These are phyloP conservation scores for Trichoderma simmonsii DNA, from an alignment of 2,329 filamentous ascomycete species.

Conservation along the genomic window DNA sequence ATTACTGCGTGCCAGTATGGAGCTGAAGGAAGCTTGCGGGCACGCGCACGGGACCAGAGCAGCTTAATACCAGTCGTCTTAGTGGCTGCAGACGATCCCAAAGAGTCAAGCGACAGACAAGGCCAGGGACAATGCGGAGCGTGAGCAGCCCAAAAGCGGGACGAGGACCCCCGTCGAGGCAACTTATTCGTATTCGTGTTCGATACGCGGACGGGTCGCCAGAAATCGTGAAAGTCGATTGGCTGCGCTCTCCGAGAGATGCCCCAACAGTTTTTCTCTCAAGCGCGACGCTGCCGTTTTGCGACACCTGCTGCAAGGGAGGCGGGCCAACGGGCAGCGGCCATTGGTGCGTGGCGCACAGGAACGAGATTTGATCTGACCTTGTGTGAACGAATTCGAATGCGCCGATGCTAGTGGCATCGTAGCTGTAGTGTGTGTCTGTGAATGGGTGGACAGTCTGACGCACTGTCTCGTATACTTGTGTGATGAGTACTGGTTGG, in stretches of 20 bases:
- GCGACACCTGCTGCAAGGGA: slow-evolving; percentile 17
- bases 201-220: slow-evolving; percentile 7
- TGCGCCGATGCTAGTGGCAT: slow-evolving; percentile 5
- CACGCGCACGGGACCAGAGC: background rate
- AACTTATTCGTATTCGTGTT: slow-evolving; percentile 27
- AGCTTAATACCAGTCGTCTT: background rate
- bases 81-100: background rate
- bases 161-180: background rate
- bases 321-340: background rate
- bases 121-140: slow-evolving; percentile 1
- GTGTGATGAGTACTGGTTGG: background rate
- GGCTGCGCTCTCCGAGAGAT: background rate
- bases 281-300: background rate
- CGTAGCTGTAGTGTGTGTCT: background rate
- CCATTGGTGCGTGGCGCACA: background rate
- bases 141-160: background rate
- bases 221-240: slow-evolving; percentile 8
- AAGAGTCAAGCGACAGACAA: background rate
- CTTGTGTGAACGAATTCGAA: slow-evolving; percentile 5
- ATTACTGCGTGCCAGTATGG: background rate
- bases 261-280: slow-evolving; percentile 1
- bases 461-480: slow-evolving; percentile 4
- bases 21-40: background rate
- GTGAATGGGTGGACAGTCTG: background rate
- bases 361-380: slow-evolving; percentile 15